phyloP scores from a whole-genome alignment of 2,329 filamentous ascomycete genomes.

The Fusarium humuli region DNA sequence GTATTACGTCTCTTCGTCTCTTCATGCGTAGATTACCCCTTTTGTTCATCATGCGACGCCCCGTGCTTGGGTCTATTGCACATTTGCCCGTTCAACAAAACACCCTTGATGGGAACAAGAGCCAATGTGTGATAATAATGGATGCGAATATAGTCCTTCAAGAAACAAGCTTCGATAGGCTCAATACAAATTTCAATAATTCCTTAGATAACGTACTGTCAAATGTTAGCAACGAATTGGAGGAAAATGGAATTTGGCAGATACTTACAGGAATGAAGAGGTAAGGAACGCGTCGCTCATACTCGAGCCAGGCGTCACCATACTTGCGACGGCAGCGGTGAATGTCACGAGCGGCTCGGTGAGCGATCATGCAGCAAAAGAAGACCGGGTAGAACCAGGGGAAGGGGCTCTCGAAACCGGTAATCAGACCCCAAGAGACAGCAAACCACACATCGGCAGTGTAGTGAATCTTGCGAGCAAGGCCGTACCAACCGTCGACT shows the following conservation, averaged over 20 bases:
- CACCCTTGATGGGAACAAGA: background rate
- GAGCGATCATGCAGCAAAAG: conserved; percentile 83
- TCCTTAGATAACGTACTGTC: conserved; percentile 57
- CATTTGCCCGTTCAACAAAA: conserved; percentile 1
- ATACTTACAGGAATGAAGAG: conserved; percentile 77
- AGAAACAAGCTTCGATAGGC: background rate
- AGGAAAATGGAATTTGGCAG: too few relatives aligned
- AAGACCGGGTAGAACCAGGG: conserved; percentile 93
- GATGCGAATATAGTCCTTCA: background rate
- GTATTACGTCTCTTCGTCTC: conserved; percentile 31
- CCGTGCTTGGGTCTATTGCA: background rate
- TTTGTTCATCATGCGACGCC: conserved; percentile 3
- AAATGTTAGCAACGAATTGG: conserved; percentile 25
- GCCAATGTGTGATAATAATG: conserved; percentile 7
- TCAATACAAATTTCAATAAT: background rate
- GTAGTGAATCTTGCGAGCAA: conserved; percentile 73
- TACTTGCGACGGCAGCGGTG: conserved; percentile 83
- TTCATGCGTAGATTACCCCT: conserved; percentile 10
- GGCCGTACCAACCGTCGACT: conserved; percentile 86
- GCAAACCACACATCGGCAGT: conserved; percentile 63
- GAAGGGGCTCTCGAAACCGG: conserved; percentile 75
- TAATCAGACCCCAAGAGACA: conserved; percentile 63
- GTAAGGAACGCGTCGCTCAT: conserved; percentile 82
- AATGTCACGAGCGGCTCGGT: conserved; percentile 82
- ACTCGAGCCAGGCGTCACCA: conserved; percentile 83